Base-by-base conservation (phyloP, 345 rosid genomes). In the Rubroshorea leprosula region DNA sequence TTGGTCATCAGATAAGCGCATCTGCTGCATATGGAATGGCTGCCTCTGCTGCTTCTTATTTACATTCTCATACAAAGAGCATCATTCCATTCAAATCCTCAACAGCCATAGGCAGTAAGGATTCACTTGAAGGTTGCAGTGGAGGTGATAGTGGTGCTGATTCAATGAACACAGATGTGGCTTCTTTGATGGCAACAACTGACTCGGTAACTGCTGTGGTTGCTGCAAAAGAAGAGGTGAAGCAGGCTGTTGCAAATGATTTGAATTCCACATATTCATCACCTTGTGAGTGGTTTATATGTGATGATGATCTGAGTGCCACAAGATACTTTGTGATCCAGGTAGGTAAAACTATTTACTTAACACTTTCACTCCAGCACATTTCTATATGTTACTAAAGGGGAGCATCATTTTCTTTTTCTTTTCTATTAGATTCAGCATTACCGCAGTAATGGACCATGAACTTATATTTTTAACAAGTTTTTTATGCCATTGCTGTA, bases 151-250 rank as follows among this genome's bases (percentile, higher is more conserved):
- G 74, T 24, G 56, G 58, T 46, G n/a, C 63, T 65, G 69, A 70
- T 45, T 38, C 39, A 14, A 71, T 80, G 67, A 67, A 77, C 54
- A 54, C 80, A 0, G 81, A 89, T 24, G 71, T 70, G 74, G 83
- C 82, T 14, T 85, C 91, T 70, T 54, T 94, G 14, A 71, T 85
- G 77, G 95, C 95, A 20, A 85, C 99, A 39, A 87, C 96, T 16
- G 97, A 94, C 73, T 90, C 99, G 5, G 87, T 94, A 67, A 90
- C 99, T 1, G 92, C 99, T 0, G 97, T 94, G 49, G 97, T 94
- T 48, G 94, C 99, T 26, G 97, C 96, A 1, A 68, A 90, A 71
- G 97, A 94, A 63, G 96, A 94, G 54, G 90, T 82, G 61, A 94
- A 90, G 74, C 99, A 94, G 58, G 99, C 99, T 15, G 95, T 94